Evolutionary conservation across 2,329 filamentous ascomycete species (phyloP), one percentile per base, ranked within the genome.

Genomic region (Lachnellula subtilissima): DNA sequence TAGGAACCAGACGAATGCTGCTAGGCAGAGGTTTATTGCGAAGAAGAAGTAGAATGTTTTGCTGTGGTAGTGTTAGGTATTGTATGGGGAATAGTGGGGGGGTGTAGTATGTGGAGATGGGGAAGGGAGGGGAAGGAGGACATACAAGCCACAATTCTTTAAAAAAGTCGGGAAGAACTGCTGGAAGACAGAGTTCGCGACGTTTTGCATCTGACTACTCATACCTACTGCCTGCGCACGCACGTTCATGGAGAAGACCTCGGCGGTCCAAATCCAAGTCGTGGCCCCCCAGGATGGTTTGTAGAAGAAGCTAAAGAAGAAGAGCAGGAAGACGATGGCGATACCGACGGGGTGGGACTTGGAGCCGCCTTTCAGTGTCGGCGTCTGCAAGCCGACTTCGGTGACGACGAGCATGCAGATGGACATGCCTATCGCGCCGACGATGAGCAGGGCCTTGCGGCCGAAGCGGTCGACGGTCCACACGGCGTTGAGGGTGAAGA

Each of bases 401-500:
- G 80, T 74, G 12, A 86, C 84, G 55, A 85, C 78, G 55, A 89
- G 73, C 85, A 89, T 89, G 73, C 84, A 88, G 12, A 82, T 57
- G 4, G 79, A 82, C 80, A 89, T 89, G 43, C 86, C 86, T 40
- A 84, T 70, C 36, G 80, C 85, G 64, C 86, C 86, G 32, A 85
- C 76, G 55, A 89, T 84, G 63, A 89, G 78, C 56, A 89, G 74
- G 74, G 85, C 84, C 63, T 85, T 85, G 46, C 86, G 80, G 35
- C 86, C 86, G 61, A 86, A 88, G 48, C 85, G 79, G 69, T 89
- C 86, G 25, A 87, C 83, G 3, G 84, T 87, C 85, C 86, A 89
- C 36, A 84, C 80, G 14, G 86, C 86, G 62, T 88, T 88, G 43
- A 88, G 75, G 0, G 86, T 89, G 71, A 89, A 89, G 17, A 89